Percentiles rank a stretch among this genome's conserved stretches.
Conservation (phyloP, 2,329 filamentous ascomycete species). For the Cladosporium austrohemisphaericum region DNA sequence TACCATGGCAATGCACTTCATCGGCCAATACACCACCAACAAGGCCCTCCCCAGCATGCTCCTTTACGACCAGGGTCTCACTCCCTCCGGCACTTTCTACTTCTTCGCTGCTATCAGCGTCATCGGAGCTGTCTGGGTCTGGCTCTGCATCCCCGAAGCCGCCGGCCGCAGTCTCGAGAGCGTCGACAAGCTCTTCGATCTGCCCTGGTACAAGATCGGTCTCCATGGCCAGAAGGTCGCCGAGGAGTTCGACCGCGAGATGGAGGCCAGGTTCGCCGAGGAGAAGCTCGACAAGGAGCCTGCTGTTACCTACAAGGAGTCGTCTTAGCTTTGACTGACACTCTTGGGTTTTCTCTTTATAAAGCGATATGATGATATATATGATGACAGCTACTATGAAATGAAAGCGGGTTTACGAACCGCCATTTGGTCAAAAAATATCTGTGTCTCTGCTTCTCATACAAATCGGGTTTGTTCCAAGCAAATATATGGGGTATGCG, state of each 20-base stretch:
- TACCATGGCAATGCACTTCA: slow-evolving; percentile 71
- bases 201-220: slow-evolving; percentile 72
- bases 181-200: slow-evolving; percentile 68
- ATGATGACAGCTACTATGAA: no score
- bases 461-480: no score
- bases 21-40: slow-evolving; percentile 71
- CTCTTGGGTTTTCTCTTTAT: no score
- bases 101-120: slow-evolving; percentile 67
- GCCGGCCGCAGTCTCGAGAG: slow-evolving; percentile 60
- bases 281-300: slow-evolving; percentile 16
- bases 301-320: slow-evolving; percentile 27
- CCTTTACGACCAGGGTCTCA: slow-evolving; percentile 42
- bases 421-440: no score
- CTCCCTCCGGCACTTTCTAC: slow-evolving; percentile 66
- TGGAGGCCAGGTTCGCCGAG: slow-evolving; percentile 8
- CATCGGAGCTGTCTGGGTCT: slow-evolving; percentile 65
- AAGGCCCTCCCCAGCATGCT: slow-evolving; percentile 71
- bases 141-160: slow-evolving; percentile 69
- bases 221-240: slow-evolving; percentile 20
- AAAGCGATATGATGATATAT: no score
- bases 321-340: no score
- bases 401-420: no score
- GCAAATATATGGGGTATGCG: no score
- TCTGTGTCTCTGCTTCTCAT: no score
- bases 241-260: slow-evolving; percentile 15